These are phyloP conservation scores for Kazachstania sp. DNA, from an alignment of 1,139 yeast species.

Conservation along the genomic window DNA sequence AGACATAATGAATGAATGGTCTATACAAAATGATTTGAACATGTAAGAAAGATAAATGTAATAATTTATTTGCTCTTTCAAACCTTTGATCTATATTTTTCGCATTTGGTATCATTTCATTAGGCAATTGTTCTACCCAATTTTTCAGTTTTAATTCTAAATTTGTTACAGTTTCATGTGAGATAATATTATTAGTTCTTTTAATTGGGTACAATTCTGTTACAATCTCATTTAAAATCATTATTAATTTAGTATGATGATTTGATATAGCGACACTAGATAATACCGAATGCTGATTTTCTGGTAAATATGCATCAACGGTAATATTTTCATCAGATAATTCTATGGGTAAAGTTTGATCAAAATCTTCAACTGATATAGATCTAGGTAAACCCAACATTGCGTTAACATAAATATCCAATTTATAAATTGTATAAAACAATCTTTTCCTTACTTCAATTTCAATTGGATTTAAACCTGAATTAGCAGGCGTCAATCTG, in stretches of 20 bases:
- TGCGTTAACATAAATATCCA: constrained; percentile 87
- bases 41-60: constrained; percentile 73
- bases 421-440: constrained; percentile 82
- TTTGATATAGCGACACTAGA: constrained; percentile 80
- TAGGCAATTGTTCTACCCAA: constrained; percentile 71
- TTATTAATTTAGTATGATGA: constrained; percentile 68
- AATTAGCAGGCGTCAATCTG: constrained; percentile 43
- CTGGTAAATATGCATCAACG: constrained; percentile 36
- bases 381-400: constrained; percentile 82
- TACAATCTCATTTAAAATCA: constrained; percentile 49
- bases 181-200: constrained; percentile 27
- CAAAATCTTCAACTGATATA: constrained; percentile 65
- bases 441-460: constrained; percentile 76
- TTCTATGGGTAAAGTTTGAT: constrained; percentile 79
- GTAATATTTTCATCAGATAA: constrained; percentile 84
- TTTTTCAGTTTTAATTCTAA: constrained; percentile 63
- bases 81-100: constrained; percentile 49
- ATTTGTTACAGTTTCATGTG: constrained; percentile 53
- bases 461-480: constrained; percentile 68
- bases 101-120: constrained; percentile 61
- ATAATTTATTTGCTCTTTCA: constrained; percentile 68
- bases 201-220: constrained; percentile 50
- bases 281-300: constrained; percentile 38
- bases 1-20: constrained; percentile 81
- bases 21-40: constrained; percentile 80